A percentile compares a stretch with the other conserved stretches of the same genome.
Conservation (phyloP, 768 basidiomycete genomes). For the Podaxis sp. region DNA sequence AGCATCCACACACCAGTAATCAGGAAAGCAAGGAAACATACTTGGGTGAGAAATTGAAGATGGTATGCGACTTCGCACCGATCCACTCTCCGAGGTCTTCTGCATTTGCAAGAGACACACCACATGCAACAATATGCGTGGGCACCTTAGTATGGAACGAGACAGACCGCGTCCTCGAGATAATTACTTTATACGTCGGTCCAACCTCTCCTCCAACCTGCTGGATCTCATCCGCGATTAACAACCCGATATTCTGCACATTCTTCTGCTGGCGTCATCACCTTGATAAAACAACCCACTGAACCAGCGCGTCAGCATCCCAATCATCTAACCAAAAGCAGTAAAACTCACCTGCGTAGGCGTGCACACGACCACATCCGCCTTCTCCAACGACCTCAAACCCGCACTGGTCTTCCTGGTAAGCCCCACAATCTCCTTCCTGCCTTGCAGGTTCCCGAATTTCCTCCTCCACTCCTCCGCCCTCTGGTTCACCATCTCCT, state of each 20-base stretch:
- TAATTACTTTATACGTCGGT: slow-evolving; percentile 93
- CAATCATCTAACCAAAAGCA: slow-evolving; percentile 11
- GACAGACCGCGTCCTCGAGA: slow-evolving; percentile 96
- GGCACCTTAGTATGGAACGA: slow-evolving; percentile 90
- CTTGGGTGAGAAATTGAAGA: slow-evolving; percentile 98
- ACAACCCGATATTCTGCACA: too few relatives aligned
- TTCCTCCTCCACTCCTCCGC: slow-evolving; percentile 88
- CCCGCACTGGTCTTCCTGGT: slow-evolving; percentile 96
- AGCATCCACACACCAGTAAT: neutral
- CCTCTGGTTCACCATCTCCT: slow-evolving; percentile 94
- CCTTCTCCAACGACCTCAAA: slow-evolving; percentile 83
- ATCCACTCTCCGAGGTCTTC: slow-evolving; percentile 98
- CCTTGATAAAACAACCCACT: too few relatives aligned
- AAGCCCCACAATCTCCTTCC: slow-evolving; percentile 90
- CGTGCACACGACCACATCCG: slow-evolving; percentile 93
- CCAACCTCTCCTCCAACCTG: slow-evolving; percentile 95
- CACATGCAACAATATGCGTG: slow-evolving; percentile 92
- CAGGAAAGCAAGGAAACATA: slow-evolving; percentile 27
- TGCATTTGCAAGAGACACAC: slow-evolving; percentile 94
- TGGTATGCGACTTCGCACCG: slow-evolving; percentile 87
- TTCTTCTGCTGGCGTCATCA: too few relatives aligned
- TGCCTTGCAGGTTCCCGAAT: slow-evolving; percentile 80
- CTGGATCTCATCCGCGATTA: too few relatives aligned
- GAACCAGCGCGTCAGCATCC: slow-evolving; percentile 49
- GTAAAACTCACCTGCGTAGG: slow-evolving; percentile 72